A percentile compares a stretch with the other conserved stretches of the same genome.
Evolutionary conservation across 2,329 filamentous ascomycete species (phyloP).

Genomic region (Thelonectria blattea): DNA sequence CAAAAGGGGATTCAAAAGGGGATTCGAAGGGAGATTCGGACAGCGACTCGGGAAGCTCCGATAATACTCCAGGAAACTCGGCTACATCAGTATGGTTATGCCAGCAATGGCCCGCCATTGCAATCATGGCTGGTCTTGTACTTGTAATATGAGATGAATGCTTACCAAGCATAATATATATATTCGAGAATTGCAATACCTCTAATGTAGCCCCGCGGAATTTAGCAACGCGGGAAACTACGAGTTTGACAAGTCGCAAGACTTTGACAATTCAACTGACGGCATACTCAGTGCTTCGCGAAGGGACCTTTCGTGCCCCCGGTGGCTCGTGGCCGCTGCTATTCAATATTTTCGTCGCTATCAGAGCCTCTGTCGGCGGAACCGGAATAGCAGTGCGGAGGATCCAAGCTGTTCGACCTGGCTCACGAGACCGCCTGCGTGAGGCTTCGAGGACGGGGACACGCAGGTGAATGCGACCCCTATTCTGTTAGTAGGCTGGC

Average conservation of each 20-base stretch:
- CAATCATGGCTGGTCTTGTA: not conserved
- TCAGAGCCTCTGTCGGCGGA: constrained; percentile 41
- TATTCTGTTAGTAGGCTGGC: too few relatives aligned
- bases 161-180: too few relatives aligned
- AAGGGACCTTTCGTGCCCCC: constrained; percentile 46
- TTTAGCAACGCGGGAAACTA: constrained; percentile 20
- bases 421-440: too few relatives aligned
- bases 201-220: constrained; percentile 11
- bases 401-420: too few relatives aligned
- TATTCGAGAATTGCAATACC: too few relatives aligned
- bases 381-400: not conserved
- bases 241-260: constrained; percentile 23
- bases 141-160: not conserved
- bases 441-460: too few relatives aligned
- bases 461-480: too few relatives aligned
- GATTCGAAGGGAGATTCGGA: too few relatives aligned
- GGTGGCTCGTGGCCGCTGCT: constrained; percentile 34
- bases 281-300: constrained; percentile 49
- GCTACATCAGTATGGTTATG: not conserved
- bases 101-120: not conserved
- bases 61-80: too few relatives aligned
- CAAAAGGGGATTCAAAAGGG: too few relatives aligned
- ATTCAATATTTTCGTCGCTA: constrained; percentile 40
- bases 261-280: constrained; percentile 23
- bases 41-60: too few relatives aligned